These are phyloP conservation scores for Neckera pumila DNA, from an alignment of 225 moss, liverwort and hornwort genomes.

Conservation along the genomic window DNA sequence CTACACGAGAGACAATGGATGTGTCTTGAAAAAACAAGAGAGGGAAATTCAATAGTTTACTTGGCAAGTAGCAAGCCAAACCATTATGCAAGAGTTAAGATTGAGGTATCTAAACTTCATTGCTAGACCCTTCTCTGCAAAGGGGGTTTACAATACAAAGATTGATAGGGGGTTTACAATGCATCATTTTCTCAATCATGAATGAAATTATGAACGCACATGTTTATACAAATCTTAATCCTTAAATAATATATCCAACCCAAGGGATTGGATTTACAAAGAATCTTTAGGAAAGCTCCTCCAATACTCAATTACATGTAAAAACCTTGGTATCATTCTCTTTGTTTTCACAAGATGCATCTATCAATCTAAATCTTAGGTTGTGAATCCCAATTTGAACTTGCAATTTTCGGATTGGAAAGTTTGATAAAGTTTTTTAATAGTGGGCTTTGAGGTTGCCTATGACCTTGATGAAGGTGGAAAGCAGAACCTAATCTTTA, in stretches of 20 bases:
- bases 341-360: neutral
- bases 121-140: fast-evolving
- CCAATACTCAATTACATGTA: no score
- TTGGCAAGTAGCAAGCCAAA: neutral
- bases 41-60: no score
- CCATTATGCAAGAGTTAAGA: neutral
- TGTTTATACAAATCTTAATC: neutral
- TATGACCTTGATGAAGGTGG: neutral
- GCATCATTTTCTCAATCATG: fast-evolving
- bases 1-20: fast-evolving
- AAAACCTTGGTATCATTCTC: neutral
- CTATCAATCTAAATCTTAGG: neutral
- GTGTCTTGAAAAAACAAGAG: no score
- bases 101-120: neutral
- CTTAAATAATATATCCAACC: fast-evolving
- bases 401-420: neutral
- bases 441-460: no score
- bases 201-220: neutral
- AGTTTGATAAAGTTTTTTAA: neutral
- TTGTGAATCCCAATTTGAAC: neutral
- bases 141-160: fast-evolving
- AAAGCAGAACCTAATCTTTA: fast-evolving
- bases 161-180: fast-evolving
- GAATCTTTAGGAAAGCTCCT: no score
- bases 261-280: no score